These are phyloP conservation scores for Pseudonectria foliicola DNA, from an alignment of 2,329 filamentous ascomycete genomes.

Conservation along the genomic window DNA sequence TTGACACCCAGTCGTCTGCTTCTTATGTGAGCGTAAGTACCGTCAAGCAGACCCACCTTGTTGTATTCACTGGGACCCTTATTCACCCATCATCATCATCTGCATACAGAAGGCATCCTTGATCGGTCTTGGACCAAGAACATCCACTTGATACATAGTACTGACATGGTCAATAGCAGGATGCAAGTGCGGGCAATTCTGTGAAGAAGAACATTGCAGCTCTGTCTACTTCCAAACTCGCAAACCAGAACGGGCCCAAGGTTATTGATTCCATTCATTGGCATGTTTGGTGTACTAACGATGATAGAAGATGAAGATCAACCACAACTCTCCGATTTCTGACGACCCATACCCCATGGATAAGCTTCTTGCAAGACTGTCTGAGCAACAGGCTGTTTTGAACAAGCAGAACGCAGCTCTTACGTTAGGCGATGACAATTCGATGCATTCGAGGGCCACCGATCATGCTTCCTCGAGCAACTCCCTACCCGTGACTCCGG, in stretches of 20 bases:
- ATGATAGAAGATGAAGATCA: slow-evolving; percentile 41
- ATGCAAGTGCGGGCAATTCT: slow-evolving; percentile 8
- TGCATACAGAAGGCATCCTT: too few species aligned
- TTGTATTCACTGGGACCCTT: neutral
- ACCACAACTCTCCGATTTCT: slow-evolving; percentile 32
- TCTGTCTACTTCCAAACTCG: slow-evolving; percentile 47
- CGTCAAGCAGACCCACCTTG: too few species aligned
- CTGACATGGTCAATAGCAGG: slow-evolving; percentile 12
- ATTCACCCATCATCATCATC: neutral
- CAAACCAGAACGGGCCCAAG: slow-evolving; percentile 48
- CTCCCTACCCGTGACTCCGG: slow-evolving; percentile 57
- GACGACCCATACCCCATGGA: slow-evolving; percentile 54
- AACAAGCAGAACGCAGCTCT: slow-evolving; percentile 51
- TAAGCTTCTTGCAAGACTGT: slow-evolving; percentile 63
- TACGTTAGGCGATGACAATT: slow-evolving; percentile 34
- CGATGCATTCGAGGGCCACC: slow-evolving; percentile 26
- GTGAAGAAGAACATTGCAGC: slow-evolving; percentile 39
- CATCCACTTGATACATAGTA: slow-evolving; percentile 3
- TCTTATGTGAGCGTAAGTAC: too few species aligned
- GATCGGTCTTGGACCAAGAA: too few species aligned
- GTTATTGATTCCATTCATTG: slow-evolving; percentile 25
- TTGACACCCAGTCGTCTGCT: too few species aligned
- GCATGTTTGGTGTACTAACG: slow-evolving; percentile 14
- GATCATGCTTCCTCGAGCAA: slow-evolving; percentile 48
- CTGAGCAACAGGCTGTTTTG: slow-evolving; percentile 60